Evolutionary conservation across 768 basidiomycete species (phyloP), one percentile per base, ranked within the genome.

Genomic region (Sistotremastrum suecicum): DNA sequence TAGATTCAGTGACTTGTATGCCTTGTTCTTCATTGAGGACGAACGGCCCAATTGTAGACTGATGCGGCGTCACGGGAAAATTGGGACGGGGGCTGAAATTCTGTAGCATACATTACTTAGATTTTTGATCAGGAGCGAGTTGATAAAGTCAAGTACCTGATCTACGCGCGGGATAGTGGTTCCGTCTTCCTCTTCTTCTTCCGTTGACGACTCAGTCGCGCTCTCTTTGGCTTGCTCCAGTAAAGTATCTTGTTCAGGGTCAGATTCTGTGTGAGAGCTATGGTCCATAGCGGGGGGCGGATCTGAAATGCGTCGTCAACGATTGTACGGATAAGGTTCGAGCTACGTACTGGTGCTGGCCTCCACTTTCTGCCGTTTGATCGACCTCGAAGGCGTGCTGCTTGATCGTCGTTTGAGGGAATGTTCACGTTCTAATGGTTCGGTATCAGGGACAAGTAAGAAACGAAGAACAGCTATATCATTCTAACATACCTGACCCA

Each of bases 1-100:
- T 80, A 3, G 78, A 60, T 5, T 66, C 71, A 3, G 84, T 82
- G 20, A 86, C 72, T 50, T 66, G 66, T 20, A 76, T 66, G 33
- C 63, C 59, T 39, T 65, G 55, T 30, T 61, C 61, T 34, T 56
- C 55, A 47, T 78, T 75, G 7, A 88, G 65, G 31, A 75, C 54
- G 12, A 80, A 51, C 0, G 80, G 66, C 5, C 68, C 70, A 0
- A 65, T 62, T 7, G 46, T 48, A 20, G 52, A 53, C 51, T 79
- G 75, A 4, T 54, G 69, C 0, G 67, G 61, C 20, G 58, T 54
- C 5, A 77, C 64, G 4, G 67, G 65, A 46, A 83, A 78, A 5
- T 66, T 66, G 3, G 83, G 83, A 12, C 72, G 71, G 10, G 74
- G 69, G 40, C 61, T 54, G 10, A 69, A 51, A 47, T 53, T 57